These are phyloP conservation scores for Melaleuca alternifolia DNA, from an alignment of 345 rosid genomes.

Conservation along the genomic window DNA sequence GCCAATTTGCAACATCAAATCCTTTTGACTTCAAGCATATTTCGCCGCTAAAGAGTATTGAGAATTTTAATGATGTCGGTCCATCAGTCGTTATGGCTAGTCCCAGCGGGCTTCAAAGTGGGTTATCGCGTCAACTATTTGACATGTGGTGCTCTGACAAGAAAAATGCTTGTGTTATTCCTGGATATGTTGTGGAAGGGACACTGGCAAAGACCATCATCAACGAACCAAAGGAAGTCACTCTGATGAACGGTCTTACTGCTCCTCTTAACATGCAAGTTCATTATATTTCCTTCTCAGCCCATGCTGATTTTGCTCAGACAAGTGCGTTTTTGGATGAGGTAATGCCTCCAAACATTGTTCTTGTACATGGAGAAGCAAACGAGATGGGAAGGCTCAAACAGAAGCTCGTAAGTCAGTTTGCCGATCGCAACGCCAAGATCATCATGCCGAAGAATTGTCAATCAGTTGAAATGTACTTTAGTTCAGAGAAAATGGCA, in stretches of 20 bases:
- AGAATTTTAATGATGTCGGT: slow-evolving; percentile 80
- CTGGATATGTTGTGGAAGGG: slow-evolving; percentile 86
- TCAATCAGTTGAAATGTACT: slow-evolving; percentile 76
- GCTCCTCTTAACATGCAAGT: slow-evolving; percentile 89
- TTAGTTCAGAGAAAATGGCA: slow-evolving; percentile 88
- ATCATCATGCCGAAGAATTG: slow-evolving; percentile 87
- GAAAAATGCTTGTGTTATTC: slow-evolving; percentile 81
- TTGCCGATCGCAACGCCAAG: slow-evolving; percentile 69
- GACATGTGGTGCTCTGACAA: slow-evolving; percentile 90
- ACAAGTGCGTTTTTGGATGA: slow-evolving; percentile 88
- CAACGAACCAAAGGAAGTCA: slow-evolving; percentile 88
- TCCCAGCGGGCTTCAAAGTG: slow-evolving; percentile 90
- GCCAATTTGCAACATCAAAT: slow-evolving; percentile 85
- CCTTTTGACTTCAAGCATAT: slow-evolving; percentile 94
- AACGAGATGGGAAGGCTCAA: slow-evolving; percentile 93
- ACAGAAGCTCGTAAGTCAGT: slow-evolving; percentile 69
- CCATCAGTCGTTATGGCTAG: slow-evolving; percentile 96
- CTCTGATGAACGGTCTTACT: slow-evolving; percentile 83
- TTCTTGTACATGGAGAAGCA: slow-evolving; percentile 93
- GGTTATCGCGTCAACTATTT: slow-evolving; percentile 80
- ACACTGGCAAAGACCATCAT: slow-evolving; percentile 73
- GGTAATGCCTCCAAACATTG: slow-evolving; percentile 90
- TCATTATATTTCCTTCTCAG: slow-evolving; percentile 90
- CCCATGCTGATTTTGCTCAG: slow-evolving; percentile 95
- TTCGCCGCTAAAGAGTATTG: slow-evolving; percentile 69